A percentile compares a stretch with the other conserved stretches of the same genome.
These are phyloP conservation scores for Paracoccidioides lutzii DNA, from an alignment of 2,329 filamentous ascomycete species.

Conservation along the genomic window DNA sequence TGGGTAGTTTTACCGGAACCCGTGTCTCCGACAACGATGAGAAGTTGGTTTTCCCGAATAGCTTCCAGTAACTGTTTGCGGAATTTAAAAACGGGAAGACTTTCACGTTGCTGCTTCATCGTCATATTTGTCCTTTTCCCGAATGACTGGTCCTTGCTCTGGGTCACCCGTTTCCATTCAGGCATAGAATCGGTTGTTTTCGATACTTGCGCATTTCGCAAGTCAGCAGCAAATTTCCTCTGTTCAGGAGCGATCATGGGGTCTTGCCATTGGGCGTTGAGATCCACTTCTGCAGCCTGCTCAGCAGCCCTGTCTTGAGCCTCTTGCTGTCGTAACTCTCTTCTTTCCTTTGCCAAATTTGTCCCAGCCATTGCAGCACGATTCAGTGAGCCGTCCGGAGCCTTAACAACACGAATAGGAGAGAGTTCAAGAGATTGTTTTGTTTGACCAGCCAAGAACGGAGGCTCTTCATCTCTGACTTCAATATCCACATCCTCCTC, in stretches of 20 bases:
- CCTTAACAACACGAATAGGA: slow-evolving; percentile 91
- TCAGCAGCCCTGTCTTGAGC: slow-evolving; percentile 65
- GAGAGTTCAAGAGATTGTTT: slow-evolving; percentile 92
- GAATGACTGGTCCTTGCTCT: slow-evolving; percentile 64
- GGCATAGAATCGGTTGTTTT: slow-evolving; percentile 57
- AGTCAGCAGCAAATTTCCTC: slow-evolving; percentile 76
- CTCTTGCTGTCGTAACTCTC: slow-evolving; percentile 81
- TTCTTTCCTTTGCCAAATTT: slow-evolving; percentile 72
- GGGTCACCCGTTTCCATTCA: slow-evolving; percentile 82
- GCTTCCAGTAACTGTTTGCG: slow-evolving; percentile 77
- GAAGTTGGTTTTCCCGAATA: slow-evolving; percentile 71
- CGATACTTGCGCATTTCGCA: slow-evolving; percentile 53
- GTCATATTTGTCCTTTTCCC: slow-evolving; percentile 81
- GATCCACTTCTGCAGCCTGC: slow-evolving; percentile 62
- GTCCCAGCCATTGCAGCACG: slow-evolving; percentile 91
- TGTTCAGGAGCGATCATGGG: slow-evolving; percentile 82
- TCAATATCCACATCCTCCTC: slow-evolving; percentile 98
- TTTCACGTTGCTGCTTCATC: slow-evolving; percentile 89
- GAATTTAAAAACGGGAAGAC: slow-evolving; percentile 79
- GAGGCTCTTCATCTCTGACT: slow-evolving; percentile 88
- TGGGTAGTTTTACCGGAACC: slow-evolving; percentile 97
- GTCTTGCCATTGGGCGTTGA: slow-evolving; percentile 89
- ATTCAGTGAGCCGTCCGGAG: slow-evolving; percentile 95
- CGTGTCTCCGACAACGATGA: slow-evolving; percentile 95
- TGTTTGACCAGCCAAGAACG: slow-evolving; percentile 89